A percentile compares a stretch with the other conserved stretches of the same genome.
phyloP scores from a whole-genome alignment of 495 filamentous ascomycete genomes.

The Aspergillus haitiensis region DNA sequence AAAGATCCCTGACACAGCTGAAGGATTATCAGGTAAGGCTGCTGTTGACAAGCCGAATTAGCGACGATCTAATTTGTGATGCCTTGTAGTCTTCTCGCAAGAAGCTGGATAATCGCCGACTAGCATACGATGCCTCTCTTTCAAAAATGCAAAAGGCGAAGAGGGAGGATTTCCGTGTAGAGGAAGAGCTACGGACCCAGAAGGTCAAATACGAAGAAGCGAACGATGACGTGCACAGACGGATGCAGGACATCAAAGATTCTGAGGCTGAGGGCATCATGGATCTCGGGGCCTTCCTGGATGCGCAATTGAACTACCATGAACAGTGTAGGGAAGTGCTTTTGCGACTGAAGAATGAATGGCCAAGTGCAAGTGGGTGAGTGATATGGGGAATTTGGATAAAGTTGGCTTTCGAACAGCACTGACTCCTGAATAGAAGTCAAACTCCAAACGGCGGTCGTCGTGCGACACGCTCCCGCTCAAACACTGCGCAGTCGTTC shows the following conservation, averaged over 20 bases:
- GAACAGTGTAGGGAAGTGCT: constrained; percentile 82
- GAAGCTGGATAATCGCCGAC: constrained; percentile 88
- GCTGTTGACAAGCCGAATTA: background rate
- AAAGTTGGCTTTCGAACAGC: background rate
- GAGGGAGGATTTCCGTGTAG: constrained; percentile 86
- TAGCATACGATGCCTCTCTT: constrained; percentile 89
- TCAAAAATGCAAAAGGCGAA: constrained; percentile 93
- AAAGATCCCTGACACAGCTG: constrained; percentile 89
- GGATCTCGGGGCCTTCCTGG: constrained; percentile 79
- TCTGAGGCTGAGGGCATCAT: constrained; percentile 80
- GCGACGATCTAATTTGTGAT: constrained; percentile 15
- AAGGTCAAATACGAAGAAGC: constrained; percentile 97
- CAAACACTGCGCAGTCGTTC: constrained; percentile 62
- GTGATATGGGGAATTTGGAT: constrained; percentile 21
- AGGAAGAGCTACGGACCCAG: constrained; percentile 88
- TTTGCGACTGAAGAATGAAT: constrained; percentile 64
- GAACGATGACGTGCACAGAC: constrained; percentile 85
- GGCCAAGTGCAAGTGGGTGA: constrained; percentile 62
- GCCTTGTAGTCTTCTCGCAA: constrained; percentile 70
- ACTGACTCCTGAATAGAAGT: constrained; percentile 23
- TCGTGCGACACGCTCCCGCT: constrained; percentile 54
- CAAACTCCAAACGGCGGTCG: constrained; percentile 28
- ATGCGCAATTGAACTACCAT: constrained; percentile 88
- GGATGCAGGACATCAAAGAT: constrained; percentile 97
- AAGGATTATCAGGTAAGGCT: constrained; percentile 86